Base-by-base conservation (phyloP, 768 basidiomycete species). In the Paxillus involutus region DNA sequence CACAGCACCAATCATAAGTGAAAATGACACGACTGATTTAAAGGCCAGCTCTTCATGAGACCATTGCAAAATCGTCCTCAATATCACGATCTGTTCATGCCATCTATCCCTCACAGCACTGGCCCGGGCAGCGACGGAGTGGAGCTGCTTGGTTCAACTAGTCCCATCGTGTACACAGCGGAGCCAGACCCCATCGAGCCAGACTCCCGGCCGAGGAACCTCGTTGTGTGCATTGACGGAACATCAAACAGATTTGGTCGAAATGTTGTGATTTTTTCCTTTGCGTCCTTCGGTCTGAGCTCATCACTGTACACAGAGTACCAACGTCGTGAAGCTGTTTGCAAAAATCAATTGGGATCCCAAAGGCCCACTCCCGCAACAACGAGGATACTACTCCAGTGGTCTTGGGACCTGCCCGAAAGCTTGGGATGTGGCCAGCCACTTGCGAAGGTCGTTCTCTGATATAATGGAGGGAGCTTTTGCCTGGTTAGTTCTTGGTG, bases 311-410 rank as follows among this genome's bases (percentile, higher is more conserved):
- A 21, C 17, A 11, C 51, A 77, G 75, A 73, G 72, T 39, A 73
- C 71, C 49, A 71, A 75, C 33, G 62, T 76, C n/a, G 60, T 75
- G n/a, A 70, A 74, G 48, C 47, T 75, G 2, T 73, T 73, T 42
- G 59, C 57, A 35, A 63, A 60, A 5, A 53, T 75, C n/a, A 52
- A 66, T 14, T 44, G 57, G 5, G 57, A 68, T 39, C 51, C 64
- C 13, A 30, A 40, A 1, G 55, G 44, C 6, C 7, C 14, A 3
- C 21, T 32, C 3, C 49, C 59, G 17, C 49, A 55, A 26, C 75
- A 75, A 53, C 48, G 59, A 12, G 69, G 71, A 2, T 75, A 71
- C 51, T 75, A 75, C 49, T 66, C 68, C 40, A 74, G 73, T 39
- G 74, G 74, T 1, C 73, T 76, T 40, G 74, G 74, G 13, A 75